A percentile compares a stretch with the other conserved stretches of the same genome.
These are phyloP conservation scores for Ziziphus jujuba DNA, from an alignment of 306 rosid species.

Conservation along the genomic window DNA sequence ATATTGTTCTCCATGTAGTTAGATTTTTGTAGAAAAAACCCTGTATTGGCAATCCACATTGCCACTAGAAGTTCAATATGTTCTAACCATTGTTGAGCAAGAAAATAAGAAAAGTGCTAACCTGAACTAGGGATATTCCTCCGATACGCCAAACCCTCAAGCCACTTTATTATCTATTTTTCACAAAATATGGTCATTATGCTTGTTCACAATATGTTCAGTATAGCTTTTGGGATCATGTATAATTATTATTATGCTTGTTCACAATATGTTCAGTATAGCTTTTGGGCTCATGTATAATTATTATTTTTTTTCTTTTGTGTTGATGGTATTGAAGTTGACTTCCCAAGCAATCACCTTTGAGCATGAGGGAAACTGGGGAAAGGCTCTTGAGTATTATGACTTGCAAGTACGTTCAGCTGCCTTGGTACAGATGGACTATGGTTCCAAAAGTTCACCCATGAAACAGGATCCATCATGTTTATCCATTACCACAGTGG, in stretches of 20 bases:
- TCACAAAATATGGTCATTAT: too few relatives aligned
- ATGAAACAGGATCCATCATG: conserved; percentile 36
- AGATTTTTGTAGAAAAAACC: not conserved
- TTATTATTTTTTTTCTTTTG: conserved; percentile 7
- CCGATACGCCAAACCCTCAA: too few relatives aligned
- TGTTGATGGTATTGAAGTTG: conserved; percentile 54
- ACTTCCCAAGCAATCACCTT: conserved; percentile 76
- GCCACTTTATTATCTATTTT: not conserved
- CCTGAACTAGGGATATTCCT: too few relatives aligned
- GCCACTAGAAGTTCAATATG: too few relatives aligned
- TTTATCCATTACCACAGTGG: conserved; percentile 34
- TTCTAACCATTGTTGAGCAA: too few relatives aligned
- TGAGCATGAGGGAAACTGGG: conserved; percentile 98
- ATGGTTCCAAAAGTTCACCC: conserved; percentile 38
- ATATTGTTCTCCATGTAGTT: not conserved
- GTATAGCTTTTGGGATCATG: not conserved
- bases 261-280: not conserved
- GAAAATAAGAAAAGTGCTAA: too few relatives aligned
- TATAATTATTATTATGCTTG: not conserved
- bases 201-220: too few relatives aligned
- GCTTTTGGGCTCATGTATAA: not conserved
- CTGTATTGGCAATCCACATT: too few relatives aligned
- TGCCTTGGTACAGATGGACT: conserved; percentile 39
- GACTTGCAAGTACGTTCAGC: conserved; percentile 83
- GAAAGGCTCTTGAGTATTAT: conserved; percentile 93